Percentiles rank a stretch among this genome's conserved stretches.
Conservation (phyloP, 805 yeast species). For the Candida dajiaensis region DNA sequence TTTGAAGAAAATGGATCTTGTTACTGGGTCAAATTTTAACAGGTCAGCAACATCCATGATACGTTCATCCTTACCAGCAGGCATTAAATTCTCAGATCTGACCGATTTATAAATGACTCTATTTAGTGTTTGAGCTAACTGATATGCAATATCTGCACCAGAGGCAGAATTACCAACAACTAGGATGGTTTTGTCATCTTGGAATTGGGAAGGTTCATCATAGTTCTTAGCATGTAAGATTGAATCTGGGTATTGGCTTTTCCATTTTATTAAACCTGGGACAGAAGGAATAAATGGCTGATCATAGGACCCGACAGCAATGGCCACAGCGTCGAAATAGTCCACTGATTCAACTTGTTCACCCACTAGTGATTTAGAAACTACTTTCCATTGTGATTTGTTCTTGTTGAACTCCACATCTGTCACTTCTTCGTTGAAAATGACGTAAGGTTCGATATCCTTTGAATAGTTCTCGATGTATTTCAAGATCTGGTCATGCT, state of each 20-base stretch:
- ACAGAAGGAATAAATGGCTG: conserved; percentile 55
- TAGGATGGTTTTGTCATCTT: conserved; percentile 37
- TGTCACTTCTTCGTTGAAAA: conserved; percentile 43
- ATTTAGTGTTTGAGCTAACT: conserved; percentile 40
- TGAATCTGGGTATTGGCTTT: conserved; percentile 35
- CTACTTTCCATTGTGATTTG: conserved; percentile 38
- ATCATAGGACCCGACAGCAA: conserved; percentile 62
- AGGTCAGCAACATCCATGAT: conserved; percentile 41
- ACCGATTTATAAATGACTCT: conserved; percentile 42
- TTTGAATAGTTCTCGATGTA: conserved; percentile 55
- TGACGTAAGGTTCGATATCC: conserved; percentile 34
- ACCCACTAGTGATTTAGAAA: conserved; percentile 26
- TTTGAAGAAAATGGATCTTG: conserved; percentile 36
- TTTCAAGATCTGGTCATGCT: conserved; percentile 50
- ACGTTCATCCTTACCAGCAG: conserved; percentile 38
- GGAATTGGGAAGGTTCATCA: conserved; percentile 39
- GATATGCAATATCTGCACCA: conserved; percentile 68
- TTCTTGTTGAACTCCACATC: conserved; percentile 26
- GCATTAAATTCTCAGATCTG: conserved; percentile 38
- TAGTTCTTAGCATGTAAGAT: conserved; percentile 55
- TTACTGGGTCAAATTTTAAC: conserved; percentile 30
- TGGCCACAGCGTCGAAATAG: conserved; percentile 52
- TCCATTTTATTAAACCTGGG: conserved; percentile 47
- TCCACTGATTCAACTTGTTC: conserved; percentile 20
- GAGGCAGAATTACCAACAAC: conserved; percentile 77